Percentiles rank a stretch among this genome's conserved stretches.
Conservation (phyloP, 1,284 basidiomycete species). For the Ustanciosporium gigantosporum region DNA sequence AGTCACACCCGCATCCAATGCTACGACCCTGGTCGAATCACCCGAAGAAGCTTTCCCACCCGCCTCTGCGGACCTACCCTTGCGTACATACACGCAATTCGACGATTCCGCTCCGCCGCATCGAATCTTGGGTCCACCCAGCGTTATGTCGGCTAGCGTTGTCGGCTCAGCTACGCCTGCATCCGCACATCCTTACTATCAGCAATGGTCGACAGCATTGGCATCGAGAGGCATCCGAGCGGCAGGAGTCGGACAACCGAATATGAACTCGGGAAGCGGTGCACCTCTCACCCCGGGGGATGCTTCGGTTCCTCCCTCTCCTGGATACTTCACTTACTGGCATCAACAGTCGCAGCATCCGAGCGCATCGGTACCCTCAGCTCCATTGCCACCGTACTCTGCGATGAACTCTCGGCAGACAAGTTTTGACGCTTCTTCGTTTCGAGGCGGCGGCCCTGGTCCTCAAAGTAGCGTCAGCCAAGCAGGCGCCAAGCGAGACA, state of each 20-base stretch:
- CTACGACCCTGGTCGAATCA: slow-evolving; percentile 20
- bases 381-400: slow-evolving; percentile 13
- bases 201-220: slow-evolving; percentile 35
- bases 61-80: slow-evolving; percentile 3
- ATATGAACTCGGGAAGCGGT: slow-evolving; percentile 13
- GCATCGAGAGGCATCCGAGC: slow-evolving; percentile 29
- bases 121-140: slow-evolving; percentile 28
- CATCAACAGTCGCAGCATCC: slow-evolving; percentile 9
- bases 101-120: slow-evolving; percentile 27
- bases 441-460: slow-evolving; percentile 20
- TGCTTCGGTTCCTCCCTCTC: slow-evolving; percentile 23
- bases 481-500: slow-evolving; percentile 15
- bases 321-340: slow-evolving; percentile 42
- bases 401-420: slow-evolving; percentile 20
- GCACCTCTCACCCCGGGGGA: slow-evolving; percentile 17
- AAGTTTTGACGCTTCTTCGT: slow-evolving; percentile 23
- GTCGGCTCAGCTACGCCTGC: slow-evolving; percentile 11
- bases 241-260: slow-evolving; percentile 7
- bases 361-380: not conserved
- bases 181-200: slow-evolving; percentile 6
- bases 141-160: slow-evolving; percentile 23
- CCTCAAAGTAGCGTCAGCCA: slow-evolving; percentile 33
- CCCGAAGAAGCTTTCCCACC: slow-evolving; percentile 5
- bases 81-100: slow-evolving; percentile 39
- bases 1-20: slow-evolving; percentile 20